Evolutionary conservation across 2,329 filamentous ascomycete species (phyloP), one percentile per base, ranked within the genome.

Genomic region (Paracoccidioides lutzii): DNA sequence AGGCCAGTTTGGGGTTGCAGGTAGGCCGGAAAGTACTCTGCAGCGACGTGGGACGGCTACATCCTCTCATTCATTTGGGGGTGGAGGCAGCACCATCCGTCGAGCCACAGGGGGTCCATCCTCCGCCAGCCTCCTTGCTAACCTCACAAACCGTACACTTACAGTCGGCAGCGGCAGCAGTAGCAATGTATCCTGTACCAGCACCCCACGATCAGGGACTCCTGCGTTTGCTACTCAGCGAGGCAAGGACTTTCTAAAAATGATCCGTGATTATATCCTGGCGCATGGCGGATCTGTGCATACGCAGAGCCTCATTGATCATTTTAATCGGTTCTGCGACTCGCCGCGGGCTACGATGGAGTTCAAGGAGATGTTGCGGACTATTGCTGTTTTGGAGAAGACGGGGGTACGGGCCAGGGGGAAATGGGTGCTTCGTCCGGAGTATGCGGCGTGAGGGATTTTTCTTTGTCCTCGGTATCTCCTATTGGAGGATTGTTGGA

Each of bases 231-330:
- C 37, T 28, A 50, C 56, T 10, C 64, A 80, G 38, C 71, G 73
- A 53, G 77, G 78, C 0, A 81, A 78, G 57, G 83, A 88, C 57
- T 88, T 88, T 63, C 76, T 82, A 61, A 76, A 75, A 51, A 76
- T 87, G 75, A 94, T 96, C 56, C 83, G 84, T 42, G 81, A 85
- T 44, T 97, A 90, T 63, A 83, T 97, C 60, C 77, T 79, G 46
- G 78, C 81, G 30, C 89, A 94, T 55, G 87, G 87, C 8, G 90
- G 90, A 3, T 79, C 81, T 38, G 88, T 87, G 5, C 83, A 88
- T 4, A 90, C 87, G 44, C 89, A 94, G 73, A 84, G 89, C 76
- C 72, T 96, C 46, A 86, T 95, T 30, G 87, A 95, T 64, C 89
- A 95, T 65, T 97, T 96, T 70, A 88, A 90, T 69, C 81, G 81